Evolutionary conservation across 345 rosid species (phyloP), one percentile per base, ranked within the genome.

Genomic region (Salix brachista): DNA sequence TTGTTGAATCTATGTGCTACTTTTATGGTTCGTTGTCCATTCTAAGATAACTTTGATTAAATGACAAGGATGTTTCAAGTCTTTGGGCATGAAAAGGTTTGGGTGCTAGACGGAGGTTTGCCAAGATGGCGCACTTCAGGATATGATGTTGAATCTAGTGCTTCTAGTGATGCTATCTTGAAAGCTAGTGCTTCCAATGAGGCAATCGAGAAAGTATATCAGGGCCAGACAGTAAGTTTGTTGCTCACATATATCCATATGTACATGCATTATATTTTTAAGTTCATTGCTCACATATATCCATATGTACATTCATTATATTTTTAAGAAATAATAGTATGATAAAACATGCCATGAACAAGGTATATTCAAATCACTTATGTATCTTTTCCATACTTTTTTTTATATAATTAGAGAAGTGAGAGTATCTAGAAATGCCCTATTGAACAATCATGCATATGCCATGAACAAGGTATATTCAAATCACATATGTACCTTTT

Each of bases 101-200:
- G 98, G 99, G 98, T 96, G 65, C 87, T 96, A 58, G 94, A 96
- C 82, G 99, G 99, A 74, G 99, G 99, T 71, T 76, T 96, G 52
- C 99, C 97, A 41, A 92, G 93, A 84, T 96, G 99, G 99, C 97
- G 97, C 77, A 93, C 96, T 65, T 91, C 89, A 28, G 99, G 99
- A 26, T 96, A 88, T 77, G 98, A 96, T 86, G 99, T 96, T 58
- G 99, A 94, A 80, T 96, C 99, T 62, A 96, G 98, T 86, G 97
- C 99, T 78, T 96, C 99, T 36, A 71, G 97, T 83, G 97, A 94
- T 83, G 90, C 97, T 78, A 92, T 94, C 86, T 70, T 96, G 86
- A 96, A 92, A 86, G 96, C 97, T 11, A 92, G 97, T 84, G 99
- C 99, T 67, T 98, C 99, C 61, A 92, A 85, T 78, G 98, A 96